A percentile compares a stretch with the other conserved stretches of the same genome.
Evolutionary conservation across 1,139 yeast genomes (phyloP).

Genomic region (Komagataea norvegica): DNA sequence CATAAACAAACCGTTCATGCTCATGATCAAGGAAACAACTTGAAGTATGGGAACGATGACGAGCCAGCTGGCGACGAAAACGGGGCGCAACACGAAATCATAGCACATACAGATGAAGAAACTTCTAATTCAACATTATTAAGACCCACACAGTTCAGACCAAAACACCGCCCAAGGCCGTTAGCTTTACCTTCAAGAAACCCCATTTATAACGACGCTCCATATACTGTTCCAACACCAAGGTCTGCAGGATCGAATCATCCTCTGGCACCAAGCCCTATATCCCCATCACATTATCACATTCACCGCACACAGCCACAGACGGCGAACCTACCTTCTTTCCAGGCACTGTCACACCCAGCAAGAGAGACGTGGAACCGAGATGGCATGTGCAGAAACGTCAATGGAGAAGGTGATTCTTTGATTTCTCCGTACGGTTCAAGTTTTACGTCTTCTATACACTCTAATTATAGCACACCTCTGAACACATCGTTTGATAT

Average conservation of each 20-base stretch:
- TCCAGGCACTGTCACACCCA: conserved; percentile 2
- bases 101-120: neutral
- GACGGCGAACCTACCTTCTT: conserved; percentile 9
- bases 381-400: neutral
- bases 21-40: conserved; percentile 41
- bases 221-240: conserved; percentile 21
- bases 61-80: neutral
- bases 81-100: neutral
- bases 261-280: conserved; percentile 6
- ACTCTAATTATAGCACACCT: conserved; percentile 11
- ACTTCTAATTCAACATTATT: conserved; percentile 15
- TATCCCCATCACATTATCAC: neutral
- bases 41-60: neutral
- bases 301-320: conserved; percentile 4
- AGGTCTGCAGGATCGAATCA: conserved; percentile 18
- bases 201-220: conserved; percentile 19
- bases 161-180: conserved; percentile 26
- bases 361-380: neutral
- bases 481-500: conserved; percentile 5
- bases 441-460: conserved; percentile 13
- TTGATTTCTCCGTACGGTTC: conserved; percentile 22
- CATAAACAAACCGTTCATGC: conserved; percentile 93
- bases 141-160: conserved; percentile 23
- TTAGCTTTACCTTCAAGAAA: conserved; percentile 15
- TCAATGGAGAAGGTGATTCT: no score